phyloP scores from a whole-genome alignment of 352 stramenopile species.

The Pythium chondricola region DNA sequence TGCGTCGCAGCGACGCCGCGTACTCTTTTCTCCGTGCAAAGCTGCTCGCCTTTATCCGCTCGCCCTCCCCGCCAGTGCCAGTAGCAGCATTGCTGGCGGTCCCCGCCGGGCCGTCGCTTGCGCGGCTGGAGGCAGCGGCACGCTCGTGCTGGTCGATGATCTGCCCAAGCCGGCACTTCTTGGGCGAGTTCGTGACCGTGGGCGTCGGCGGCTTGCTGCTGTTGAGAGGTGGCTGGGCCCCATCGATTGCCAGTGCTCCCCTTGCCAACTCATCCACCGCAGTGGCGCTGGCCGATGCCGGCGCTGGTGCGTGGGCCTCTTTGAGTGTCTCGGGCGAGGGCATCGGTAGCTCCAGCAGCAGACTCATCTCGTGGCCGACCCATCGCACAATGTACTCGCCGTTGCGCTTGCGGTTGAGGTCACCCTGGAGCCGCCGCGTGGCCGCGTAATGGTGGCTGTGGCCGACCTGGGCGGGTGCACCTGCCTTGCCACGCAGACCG shows the following conservation, averaged over 20 bases:
- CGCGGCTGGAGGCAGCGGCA: constrained; percentile 8
- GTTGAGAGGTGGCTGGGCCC: constrained; percentile 2
- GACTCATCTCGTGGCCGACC: constrained; percentile 78
- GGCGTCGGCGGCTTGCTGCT: constrained; percentile 9
- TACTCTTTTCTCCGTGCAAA: constrained; percentile 68
- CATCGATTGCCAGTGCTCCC: not conserved
- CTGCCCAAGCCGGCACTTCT: constrained; percentile 46
- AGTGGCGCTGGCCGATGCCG: not conserved
- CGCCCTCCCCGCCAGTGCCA: constrained; percentile 5
- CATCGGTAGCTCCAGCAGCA: constrained; percentile 58
- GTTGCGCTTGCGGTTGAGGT: constrained; percentile 75
- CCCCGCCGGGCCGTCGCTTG: not conserved
- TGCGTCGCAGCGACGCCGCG: constrained; percentile 46
- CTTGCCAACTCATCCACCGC: not conserved
- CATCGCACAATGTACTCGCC: constrained; percentile 77
- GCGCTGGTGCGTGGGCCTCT: constrained; percentile 29
- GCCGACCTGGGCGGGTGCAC: constrained; percentile 28
- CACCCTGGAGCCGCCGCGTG: constrained; percentile 63
- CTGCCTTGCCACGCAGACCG: constrained; percentile 44
- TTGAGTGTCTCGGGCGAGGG: constrained; percentile 37
- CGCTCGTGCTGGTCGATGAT: constrained; percentile 58
- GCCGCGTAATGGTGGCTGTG: constrained; percentile 79
- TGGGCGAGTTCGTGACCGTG: constrained; percentile 38
- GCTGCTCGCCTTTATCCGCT: constrained; percentile 68
- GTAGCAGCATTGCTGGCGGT: not conserved